phyloP scores from a whole-genome alignment of 768 basidiomycete species.

The Pleurotus giganteus region DNA sequence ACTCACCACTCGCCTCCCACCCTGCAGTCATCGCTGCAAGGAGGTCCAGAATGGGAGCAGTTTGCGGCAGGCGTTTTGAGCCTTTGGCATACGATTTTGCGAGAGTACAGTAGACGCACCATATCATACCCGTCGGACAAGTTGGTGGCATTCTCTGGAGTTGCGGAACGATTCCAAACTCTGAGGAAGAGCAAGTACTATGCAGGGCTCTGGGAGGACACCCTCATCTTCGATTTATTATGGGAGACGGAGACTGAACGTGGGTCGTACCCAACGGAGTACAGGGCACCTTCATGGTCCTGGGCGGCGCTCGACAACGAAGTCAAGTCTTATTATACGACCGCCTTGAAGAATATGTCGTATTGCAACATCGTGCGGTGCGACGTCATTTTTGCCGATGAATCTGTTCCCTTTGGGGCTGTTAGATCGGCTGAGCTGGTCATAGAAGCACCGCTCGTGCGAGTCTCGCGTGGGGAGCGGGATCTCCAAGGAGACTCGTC shows the following conservation, averaged over 20 bases:
- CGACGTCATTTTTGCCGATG: not conserved
- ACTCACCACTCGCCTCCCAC: not conserved
- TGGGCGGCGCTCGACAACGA: not conserved
- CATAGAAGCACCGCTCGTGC: too few species aligned
- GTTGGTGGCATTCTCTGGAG: not conserved
- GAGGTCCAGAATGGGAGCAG: not conserved
- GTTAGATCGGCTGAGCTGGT: too few species aligned
- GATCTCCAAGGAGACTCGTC: too few species aligned
- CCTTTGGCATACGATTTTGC: not conserved
- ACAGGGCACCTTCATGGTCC: slow-evolving; percentile 2
- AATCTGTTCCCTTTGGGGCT: too few species aligned
- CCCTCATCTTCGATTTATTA: not conserved
- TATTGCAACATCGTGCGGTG: not conserved
- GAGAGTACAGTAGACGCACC: not conserved
- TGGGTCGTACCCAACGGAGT: not conserved
- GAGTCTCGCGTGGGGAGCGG: too few species aligned
- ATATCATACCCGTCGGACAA: not conserved
- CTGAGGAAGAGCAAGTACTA: not conserved
- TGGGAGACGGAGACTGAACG: not conserved
- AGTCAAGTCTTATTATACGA: not conserved
- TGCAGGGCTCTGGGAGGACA: not conserved
- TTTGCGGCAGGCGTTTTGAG: not conserved
- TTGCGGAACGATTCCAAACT: not conserved
- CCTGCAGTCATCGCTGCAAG: not conserved
- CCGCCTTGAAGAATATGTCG: not conserved